A percentile compares a stretch with the other conserved stretches of the same genome.
Conservation (phyloP, 352 stramenopile genomes). For the Phytophthora tentaculata region DNA sequence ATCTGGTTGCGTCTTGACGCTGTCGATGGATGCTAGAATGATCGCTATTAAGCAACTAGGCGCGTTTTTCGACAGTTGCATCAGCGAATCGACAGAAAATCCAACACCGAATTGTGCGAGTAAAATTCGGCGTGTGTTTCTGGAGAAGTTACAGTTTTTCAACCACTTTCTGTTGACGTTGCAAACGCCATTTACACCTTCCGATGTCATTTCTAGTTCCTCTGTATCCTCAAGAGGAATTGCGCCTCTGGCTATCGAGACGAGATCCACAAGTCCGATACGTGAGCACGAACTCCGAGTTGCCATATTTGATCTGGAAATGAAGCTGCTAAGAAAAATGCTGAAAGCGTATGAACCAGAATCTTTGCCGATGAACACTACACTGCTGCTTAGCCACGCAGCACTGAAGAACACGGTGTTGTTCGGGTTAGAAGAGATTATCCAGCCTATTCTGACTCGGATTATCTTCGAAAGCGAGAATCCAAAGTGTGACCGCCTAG, state of each 20-base stretch:
- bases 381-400: slow-evolving; percentile 49
- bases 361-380: slow-evolving; percentile 33
- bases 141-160: slow-evolving; percentile 50
- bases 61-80: slow-evolving; percentile 34
- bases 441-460: slow-evolving; percentile 27
- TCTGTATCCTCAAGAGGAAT: slow-evolving; percentile 18
- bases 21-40: slow-evolving; percentile 29
- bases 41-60: slow-evolving; percentile 34
- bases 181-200: slow-evolving; percentile 26
- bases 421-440: slow-evolving; percentile 39
- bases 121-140: slow-evolving; percentile 27
- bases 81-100: slow-evolving; percentile 7
- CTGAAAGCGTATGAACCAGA: slow-evolving; percentile 16
- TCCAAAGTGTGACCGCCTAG: slow-evolving; percentile 49
- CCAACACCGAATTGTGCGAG: not conserved
- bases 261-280: not conserved
- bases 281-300: slow-evolving; percentile 21
- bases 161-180: slow-evolving; percentile 60
- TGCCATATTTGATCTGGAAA: slow-evolving; percentile 27
- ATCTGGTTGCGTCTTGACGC: slow-evolving; percentile 39
- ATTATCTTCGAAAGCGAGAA: slow-evolving; percentile 25
- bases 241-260: slow-evolving; percentile 31
- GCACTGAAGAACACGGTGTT: slow-evolving; percentile 55
- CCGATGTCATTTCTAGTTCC: slow-evolving; percentile 9
- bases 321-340: slow-evolving; percentile 19